Evolutionary conservation across 805 yeast genomes (phyloP), one percentile per base, ranked within the genome.

Genomic region (Zygosaccharomyces siamensis): DNA sequence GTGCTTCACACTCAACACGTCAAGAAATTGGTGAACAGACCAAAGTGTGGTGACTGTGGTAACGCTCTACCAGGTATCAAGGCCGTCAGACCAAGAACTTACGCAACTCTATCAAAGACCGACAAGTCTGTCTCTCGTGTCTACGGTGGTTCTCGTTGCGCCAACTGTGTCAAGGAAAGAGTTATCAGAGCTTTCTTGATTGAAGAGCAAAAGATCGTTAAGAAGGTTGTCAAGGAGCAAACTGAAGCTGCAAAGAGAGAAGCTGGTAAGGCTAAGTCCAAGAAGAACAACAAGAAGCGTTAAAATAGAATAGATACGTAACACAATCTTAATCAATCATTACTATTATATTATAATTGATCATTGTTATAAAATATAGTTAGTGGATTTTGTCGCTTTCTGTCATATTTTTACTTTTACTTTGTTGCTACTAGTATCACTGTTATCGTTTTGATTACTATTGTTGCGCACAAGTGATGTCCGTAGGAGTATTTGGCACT

Each of bases 151-250:
- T 84, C 88, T 72, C 86, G 86, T 82, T 89, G 93, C 81, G 97
- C 92, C 76, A 89, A 81, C 88, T 89, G 96, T 81, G 98, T 92
- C 74, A 92, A 92, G 86, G 96, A 92, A 80, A 89, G 97, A 85
- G 84, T 93, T 69, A 92, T 92, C 75, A 92, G 99, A 81, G 97
- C 99, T 72, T 93, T 93, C 89, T 86, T 93, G 76, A 88, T 93
- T 66, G 99, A 95, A 83, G 99, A 93, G 82, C 98, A 93, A 82
- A 95, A 93, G 89, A 90, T 93, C 64, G 99, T 93, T 74, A 95
- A 93, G 90, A 89, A 95, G 80, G 97, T 93, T 70, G 85, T 93
- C 72, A 92, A 92, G 86, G 97, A 89, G 75, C 88, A 87, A 77
- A 85, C 89, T 71, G 89, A 83, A 68, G 86, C 88, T 79, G 92